Base-by-base conservation (phyloP, 495 filamentous ascomycete species). In the Lentithecium fluviatile region DNA sequence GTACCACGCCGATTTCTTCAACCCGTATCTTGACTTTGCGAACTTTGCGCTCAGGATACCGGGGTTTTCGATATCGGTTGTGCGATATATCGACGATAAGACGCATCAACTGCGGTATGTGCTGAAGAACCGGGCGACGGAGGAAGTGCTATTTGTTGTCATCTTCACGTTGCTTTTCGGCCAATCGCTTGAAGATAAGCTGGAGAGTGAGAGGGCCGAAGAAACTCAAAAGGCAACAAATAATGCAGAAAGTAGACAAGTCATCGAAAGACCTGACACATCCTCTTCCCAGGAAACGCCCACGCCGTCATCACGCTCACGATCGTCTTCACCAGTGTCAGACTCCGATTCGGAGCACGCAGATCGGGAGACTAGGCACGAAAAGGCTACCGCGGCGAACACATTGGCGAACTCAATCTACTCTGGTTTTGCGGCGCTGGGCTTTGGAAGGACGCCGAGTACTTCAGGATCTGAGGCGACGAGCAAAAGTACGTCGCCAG, bases 21-120 rank as follows among this genome's bases (percentile, higher is more conserved):
- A 96, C 69, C 84, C 86, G n/a, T 96, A 92, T 77, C 70, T 98
- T 42, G 88, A 91, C 71, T 95, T 97, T 67, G 85, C 83, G 69
- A 80, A 72, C 20, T 73, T 73, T 58, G 58, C 68, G 32, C 59
- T 75, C 2, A 72, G 71, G 52, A 56, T 75, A 11, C 73, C 73
- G 0, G 73, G 73, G 5, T 71, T 75, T 46, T 67, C 64, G 4
- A 70, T 74, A 34, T 64, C 57, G 13, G 67, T 74, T 1, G 65
- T 69, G 17, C 67, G 69, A 52, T 73, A 75, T 45, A 71, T 75
- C 29, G 71, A 73, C 52, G 64, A 72, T 36, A 74, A 75, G 53
- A 74, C 70, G 19, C 73, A 75, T 59, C 32, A 52, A 23, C 40
- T 75, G 56, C 56, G 73, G 0, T 75, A 67, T 54, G 71, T 75